Evolutionary conservation across 164 flowering plant genomes (phyloP).

Genomic region (Liriodendron chinense): DNA sequence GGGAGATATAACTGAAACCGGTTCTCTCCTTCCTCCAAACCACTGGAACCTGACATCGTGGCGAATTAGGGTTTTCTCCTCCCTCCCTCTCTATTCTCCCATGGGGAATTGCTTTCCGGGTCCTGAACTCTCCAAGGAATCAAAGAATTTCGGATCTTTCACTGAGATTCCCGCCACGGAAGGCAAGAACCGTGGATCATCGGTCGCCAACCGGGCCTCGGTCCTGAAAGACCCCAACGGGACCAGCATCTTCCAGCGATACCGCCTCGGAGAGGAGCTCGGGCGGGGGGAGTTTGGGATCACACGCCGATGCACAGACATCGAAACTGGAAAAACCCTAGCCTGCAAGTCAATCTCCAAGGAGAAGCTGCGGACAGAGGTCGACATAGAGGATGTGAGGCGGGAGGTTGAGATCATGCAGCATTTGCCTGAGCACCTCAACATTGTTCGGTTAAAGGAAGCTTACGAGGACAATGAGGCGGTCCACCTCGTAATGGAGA

Average conservation of each 20-base stretch:
- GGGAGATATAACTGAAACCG: no score
- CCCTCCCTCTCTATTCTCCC: no score
- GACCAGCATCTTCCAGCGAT: conserved; percentile 26
- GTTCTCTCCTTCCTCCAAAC: no score
- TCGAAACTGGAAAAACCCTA: conserved; percentile 33
- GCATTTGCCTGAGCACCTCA: conserved; percentile 59
- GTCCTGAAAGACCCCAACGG: conserved; percentile 32
- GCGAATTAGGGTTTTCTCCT: no score
- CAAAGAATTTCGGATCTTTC: background rate
- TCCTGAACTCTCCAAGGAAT: background rate
- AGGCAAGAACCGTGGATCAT: background rate
- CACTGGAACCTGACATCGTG: no score
- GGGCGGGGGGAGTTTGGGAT: conserved; percentile 86
- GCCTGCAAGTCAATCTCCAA: conserved; percentile 79
- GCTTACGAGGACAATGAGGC: conserved; percentile 66
- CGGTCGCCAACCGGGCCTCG: background rate
- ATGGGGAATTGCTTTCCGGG: background rate
- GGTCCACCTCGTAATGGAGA: conserved; percentile 39
- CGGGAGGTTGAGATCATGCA: conserved; percentile 85
- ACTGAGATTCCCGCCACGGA: background rate
- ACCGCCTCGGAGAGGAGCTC: conserved; percentile 54
- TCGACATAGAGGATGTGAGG: conserved; percentile 73
- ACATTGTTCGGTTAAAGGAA: conserved; percentile 59
- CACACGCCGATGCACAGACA: conserved; percentile 46
- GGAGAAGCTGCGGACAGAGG: conserved; percentile 57